A percentile compares a stretch with the other conserved stretches of the same genome.
phyloP scores from a whole-genome alignment of 1,284 basidiomycete species.

The Cerioporus squamosus region DNA sequence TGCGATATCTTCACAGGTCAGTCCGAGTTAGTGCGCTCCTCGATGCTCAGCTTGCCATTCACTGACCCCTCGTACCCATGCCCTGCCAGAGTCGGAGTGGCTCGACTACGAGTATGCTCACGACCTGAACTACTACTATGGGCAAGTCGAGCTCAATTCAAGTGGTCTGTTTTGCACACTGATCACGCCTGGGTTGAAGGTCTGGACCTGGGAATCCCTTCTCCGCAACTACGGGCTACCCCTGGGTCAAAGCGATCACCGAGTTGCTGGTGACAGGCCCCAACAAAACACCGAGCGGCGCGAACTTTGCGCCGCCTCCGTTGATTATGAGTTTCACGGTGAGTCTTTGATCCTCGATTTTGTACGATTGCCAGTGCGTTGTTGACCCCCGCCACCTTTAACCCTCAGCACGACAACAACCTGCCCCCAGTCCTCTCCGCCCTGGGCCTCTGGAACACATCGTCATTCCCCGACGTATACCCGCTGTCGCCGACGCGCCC shows the following conservation, averaged over 20 bases:
- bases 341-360: slow-evolving; percentile 14
- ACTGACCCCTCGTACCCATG: neutral
- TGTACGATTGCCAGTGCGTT: too few species aligned
- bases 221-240: slow-evolving; percentile 43
- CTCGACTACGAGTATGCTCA: slow-evolving; percentile 54
- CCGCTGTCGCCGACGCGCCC: slow-evolving; percentile 39
- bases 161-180: neutral
- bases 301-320: slow-evolving; percentile 40
- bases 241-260: slow-evolving; percentile 45
- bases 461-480: slow-evolving; percentile 32
- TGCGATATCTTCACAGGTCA: slow-evolving; percentile 34
- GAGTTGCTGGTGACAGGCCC: slow-evolving; percentile 41
- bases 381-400: too few species aligned
- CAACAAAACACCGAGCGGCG: slow-evolving; percentile 28
- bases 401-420: slow-evolving; percentile 47
- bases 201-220: slow-evolving; percentile 48
- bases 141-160: slow-evolving; percentile 26
- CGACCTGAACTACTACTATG: slow-evolving; percentile 58
- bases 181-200: slow-evolving; percentile 20
- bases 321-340: slow-evolving; percentile 49
- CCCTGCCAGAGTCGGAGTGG: slow-evolving; percentile 54
- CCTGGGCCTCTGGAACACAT: slow-evolving; percentile 48
- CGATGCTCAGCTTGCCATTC: neutral
- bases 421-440: slow-evolving; percentile 46
- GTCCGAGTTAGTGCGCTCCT: neutral